Conservation (phyloP, 768 basidiomycete genomes). For the Strobilomyces echinocephalus region DNA sequence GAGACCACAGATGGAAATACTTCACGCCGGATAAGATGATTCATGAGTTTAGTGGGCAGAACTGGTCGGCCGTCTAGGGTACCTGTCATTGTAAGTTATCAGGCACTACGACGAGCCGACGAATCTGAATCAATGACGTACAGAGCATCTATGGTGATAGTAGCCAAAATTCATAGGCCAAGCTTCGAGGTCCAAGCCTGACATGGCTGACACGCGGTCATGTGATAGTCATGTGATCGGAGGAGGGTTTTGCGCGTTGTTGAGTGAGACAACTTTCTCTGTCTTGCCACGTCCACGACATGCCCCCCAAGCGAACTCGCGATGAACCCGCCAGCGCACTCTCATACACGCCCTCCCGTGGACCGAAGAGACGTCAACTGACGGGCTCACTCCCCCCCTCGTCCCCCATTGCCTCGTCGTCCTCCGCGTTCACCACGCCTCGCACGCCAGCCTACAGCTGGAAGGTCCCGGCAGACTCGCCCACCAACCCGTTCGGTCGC, state of each 20-base stretch:
- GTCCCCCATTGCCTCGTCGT: slow-evolving; percentile 26
- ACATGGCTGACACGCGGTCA: slow-evolving; percentile 13
- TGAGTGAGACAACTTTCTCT: background rate
- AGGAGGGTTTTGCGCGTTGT: slow-evolving; percentile 6
- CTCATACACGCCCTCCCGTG: slow-evolving; percentile 29
- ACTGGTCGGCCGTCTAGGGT: too few species aligned
- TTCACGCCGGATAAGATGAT: too few species aligned
- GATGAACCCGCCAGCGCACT: slow-evolving; percentile 23
- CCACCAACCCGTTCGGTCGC: slow-evolving; percentile 65
- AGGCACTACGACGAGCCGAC: too few species aligned
- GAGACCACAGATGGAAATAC: too few species aligned
- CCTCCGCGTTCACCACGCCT: slow-evolving; percentile 26
- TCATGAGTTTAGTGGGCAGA: too few species aligned
- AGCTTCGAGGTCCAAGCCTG: too few species aligned
- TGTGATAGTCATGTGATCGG: slow-evolving; percentile 16
- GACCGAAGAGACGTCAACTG: slow-evolving; percentile 25
- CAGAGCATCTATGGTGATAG: too few species aligned
- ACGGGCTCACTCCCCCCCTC: slow-evolving; percentile 23
- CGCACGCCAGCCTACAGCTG: slow-evolving; percentile 40
- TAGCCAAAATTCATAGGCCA: too few species aligned
- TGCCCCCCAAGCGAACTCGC: slow-evolving; percentile 30
- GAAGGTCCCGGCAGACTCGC: slow-evolving; percentile 56
- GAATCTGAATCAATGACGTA: too few species aligned
- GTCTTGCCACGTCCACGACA: background rate
- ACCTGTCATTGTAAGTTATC: too few species aligned